Base-by-base conservation (phyloP, 495 filamentous ascomycete genomes). In the Aspergillus mulundensis region DNA sequence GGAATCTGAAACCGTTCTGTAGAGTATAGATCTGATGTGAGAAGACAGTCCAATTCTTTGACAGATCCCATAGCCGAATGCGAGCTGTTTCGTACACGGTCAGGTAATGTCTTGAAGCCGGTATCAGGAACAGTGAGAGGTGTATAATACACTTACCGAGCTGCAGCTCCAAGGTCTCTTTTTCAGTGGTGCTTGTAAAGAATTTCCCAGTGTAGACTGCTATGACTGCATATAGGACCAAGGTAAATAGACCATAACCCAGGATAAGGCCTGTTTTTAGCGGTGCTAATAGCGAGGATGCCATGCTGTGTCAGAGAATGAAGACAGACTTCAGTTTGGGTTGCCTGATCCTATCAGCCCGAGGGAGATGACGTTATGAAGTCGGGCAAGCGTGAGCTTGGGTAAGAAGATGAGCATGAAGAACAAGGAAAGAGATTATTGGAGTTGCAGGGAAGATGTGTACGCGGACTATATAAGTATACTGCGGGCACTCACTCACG, bases 1-100 rank as follows among this genome's bases (percentile, higher is more conserved):
- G 81, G 43, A 83, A 75, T 58, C 77, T 75, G 59, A 75, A 67
- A 1, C 79, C 79, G 51, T 66, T 73, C 28, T 60, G 60, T n/a
- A 81, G 63, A 24, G 67, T 76, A 42, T 76, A 58, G 43, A 84
- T 75, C 10, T 72, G 65, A 61, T 82, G 79, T 8, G 63, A 66
- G 41, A 80, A 72, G 19, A 67, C 73, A 2, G 65, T 57, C 38
- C 61, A 75, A 7, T 66, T 59, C 40, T 69, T 68, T 0, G 68
- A 73, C 0, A 81, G 63, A 58, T 76, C 66, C 79, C 79, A 82
- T 51, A 80, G 62, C 14, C 68, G 65, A 54, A 75, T 62, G 42
- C 68, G 67, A 58, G 76, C 77, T 80, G 50, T 39, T 44, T 23
- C 21, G 50, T 32, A 38, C 16, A 53, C 23, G 10, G 12, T 21